Evolutionary conservation across 2,329 filamentous ascomycete genomes (phyloP), one percentile per base, ranked within the genome.

Genomic region (Epichloe amarillans): DNA sequence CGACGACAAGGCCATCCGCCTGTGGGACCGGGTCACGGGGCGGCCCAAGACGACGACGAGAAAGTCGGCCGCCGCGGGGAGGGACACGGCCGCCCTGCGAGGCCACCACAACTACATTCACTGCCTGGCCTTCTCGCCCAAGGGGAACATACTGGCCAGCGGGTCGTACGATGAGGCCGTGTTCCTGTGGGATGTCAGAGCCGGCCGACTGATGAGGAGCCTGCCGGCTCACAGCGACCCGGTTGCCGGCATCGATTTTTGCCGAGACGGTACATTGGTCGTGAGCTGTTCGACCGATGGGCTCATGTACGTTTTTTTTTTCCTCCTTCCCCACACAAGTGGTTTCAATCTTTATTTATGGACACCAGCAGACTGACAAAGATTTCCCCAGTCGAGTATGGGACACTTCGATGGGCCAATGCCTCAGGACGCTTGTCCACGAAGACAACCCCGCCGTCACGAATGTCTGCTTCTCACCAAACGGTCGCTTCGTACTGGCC

Each of bases 91-190:
- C 2, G 77, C 80, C 5, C 73, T 97, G 57, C 75, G 86, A 23
- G 91, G 93, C 2, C 93, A 98, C 61, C 89, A 96, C 66, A 97
- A 94, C 68, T 97, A 97, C 67, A 84, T 98, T 35, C 95, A 95
- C 68, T 88, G 85, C 47, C 74, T 98, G 36, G 89, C 90, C 5
- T 97, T 97, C 66, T 91, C 88, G n/a, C 93, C 93, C 2, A 97
- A 96, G 66, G 93, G 93, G 23, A 98, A 98, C 63, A 95, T 97
- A 63, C 78, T 98, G 36, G 93, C 90, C 15, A 94, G 87, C 57
- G 93, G 93, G 12, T 94, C 87, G 56, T 97, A 96, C 68, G 93
- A 98, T 58, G 93, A 98, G 71, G 93, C 93, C 4, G 88, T 98
- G 0, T 96, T 95, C 57, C 69, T 98, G 5, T 98, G 93, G 93